Evolutionary conservation across 768 basidiomycete species (phyloP).

Genomic region (Chalciporus pseudorubinellus): DNA sequence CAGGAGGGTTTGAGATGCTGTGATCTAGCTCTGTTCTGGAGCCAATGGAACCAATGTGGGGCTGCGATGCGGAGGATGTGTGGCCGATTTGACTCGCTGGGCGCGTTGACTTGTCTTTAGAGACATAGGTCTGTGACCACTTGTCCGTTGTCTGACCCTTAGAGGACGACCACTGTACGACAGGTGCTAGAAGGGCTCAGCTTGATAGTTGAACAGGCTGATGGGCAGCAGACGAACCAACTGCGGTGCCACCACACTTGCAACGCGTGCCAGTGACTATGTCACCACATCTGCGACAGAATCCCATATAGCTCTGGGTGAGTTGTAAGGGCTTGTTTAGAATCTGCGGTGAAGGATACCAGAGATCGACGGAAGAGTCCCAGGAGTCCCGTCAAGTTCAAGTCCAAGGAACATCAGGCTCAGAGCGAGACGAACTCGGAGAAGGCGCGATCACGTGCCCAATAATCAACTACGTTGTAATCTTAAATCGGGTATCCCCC

Average conservation of each 20-base stretch:
- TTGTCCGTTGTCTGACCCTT: conserved; percentile 52
- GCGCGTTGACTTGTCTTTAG: conserved; percentile 45
- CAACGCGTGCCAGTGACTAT: conserved; percentile 71
- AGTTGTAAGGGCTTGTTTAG: not conserved
- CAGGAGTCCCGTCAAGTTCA: conserved; percentile 4
- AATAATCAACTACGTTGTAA: not conserved
- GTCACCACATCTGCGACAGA: conserved; percentile 83
- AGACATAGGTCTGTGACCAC: conserved; percentile 80
- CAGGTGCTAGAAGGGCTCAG: conserved; percentile 51
- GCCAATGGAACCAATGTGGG: conserved; percentile 8
- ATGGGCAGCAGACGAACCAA: conserved; percentile 53
- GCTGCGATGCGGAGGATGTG: conserved; percentile 11
- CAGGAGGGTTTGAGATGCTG: not conserved
- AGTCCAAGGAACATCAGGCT: conserved; percentile 10
- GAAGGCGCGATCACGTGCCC: conserved; percentile 21
- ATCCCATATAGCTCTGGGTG: conserved; percentile 55
- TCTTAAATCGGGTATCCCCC: too few species aligned
- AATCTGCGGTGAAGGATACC: not conserved
- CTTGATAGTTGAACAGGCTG: not conserved
- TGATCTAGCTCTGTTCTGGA: conserved; percentile 5
- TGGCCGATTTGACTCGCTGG: conserved; percentile 26
- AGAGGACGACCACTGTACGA: conserved; percentile 56
- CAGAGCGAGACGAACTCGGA: not conserved
- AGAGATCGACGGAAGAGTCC: not conserved
- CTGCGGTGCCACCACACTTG: conserved; percentile 76